Evolutionary conservation across 2,329 filamentous ascomycete species (phyloP).

Genomic region (Metarhizium anisopliae): DNA sequence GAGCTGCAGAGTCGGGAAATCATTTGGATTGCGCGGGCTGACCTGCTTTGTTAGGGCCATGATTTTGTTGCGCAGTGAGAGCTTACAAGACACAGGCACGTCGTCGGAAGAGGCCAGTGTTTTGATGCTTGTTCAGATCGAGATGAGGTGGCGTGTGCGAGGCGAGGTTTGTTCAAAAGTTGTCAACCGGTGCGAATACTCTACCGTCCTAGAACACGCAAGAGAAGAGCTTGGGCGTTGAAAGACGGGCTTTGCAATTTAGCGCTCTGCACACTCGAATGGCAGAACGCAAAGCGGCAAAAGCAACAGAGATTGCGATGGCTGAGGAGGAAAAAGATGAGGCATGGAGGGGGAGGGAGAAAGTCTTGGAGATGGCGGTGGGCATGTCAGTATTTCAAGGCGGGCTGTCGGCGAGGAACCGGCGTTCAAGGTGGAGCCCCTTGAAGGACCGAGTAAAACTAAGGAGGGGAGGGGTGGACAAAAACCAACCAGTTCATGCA

Average conservation of each 20-base stretch:
- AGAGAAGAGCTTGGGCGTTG: not conserved
- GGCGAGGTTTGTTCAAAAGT: not conserved
- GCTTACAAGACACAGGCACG: constrained; percentile 35
- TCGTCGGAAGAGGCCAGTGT: constrained; percentile 12
- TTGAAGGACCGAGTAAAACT: not conserved
- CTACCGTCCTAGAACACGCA: not conserved
- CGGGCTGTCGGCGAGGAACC: not conserved
- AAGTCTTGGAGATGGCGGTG: not conserved
- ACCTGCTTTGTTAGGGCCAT: constrained; percentile 45
- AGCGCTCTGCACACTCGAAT: not conserved
- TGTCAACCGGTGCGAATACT: not conserved
- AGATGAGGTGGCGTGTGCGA: not conserved
- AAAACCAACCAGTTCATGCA: not conserved
- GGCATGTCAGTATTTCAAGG: not conserved
- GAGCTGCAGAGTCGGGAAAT: constrained; percentile 74
- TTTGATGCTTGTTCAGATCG: constrained; percentile 9
- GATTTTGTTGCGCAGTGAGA: constrained; percentile 29
- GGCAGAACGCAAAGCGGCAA: not conserved
- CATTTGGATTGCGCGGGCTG: constrained; percentile 53
- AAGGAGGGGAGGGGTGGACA: no score
- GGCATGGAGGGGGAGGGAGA: not conserved
- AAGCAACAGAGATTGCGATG: not conserved
- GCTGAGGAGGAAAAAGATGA: not conserved
- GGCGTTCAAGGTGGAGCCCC: not conserved
- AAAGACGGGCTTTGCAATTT: not conserved